Conservation (phyloP, 106 monocot species). For the Vanilla planifolia region DNA sequence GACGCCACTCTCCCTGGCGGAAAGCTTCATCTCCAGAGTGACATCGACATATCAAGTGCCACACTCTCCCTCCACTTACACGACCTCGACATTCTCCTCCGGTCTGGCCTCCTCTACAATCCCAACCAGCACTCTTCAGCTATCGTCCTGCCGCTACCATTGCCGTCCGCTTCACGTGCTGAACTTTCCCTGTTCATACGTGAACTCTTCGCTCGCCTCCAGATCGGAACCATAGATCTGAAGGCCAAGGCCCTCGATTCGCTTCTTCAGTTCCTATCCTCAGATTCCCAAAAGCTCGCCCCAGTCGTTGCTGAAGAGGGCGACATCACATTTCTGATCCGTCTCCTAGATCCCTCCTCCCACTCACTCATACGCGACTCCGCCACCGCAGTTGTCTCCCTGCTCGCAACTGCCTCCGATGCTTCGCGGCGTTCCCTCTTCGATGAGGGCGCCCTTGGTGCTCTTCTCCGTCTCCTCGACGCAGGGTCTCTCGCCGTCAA, state of each 20-base stretch:
- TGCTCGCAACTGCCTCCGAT: constrained; percentile 49
- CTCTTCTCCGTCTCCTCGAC: constrained; percentile 72
- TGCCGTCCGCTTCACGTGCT: constrained; percentile 32
- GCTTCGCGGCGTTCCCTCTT: constrained; percentile 49
- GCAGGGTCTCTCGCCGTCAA: constrained; percentile 27
- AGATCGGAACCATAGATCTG: constrained; percentile 68
- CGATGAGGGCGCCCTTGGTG: constrained; percentile 78
- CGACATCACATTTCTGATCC: constrained; percentile 37
- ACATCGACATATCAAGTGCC: constrained; percentile 25
- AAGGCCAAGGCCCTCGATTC: constrained; percentile 74
- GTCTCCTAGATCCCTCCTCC: constrained; percentile 39
- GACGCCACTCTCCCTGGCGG: constrained; percentile 21
- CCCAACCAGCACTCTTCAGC: constrained; percentile 10
- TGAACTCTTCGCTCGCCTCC: constrained; percentile 81
- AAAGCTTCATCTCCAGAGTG: constrained; percentile 36
- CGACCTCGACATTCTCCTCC: constrained; percentile 55
- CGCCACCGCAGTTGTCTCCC: constrained; percentile 36
- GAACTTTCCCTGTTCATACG: constrained; percentile 60
- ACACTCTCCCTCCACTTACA: constrained; percentile 39
- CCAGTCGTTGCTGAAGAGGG: constrained; percentile 39
- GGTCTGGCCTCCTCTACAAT: constrained; percentile 25
- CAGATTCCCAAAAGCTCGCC: constrained; percentile 29
- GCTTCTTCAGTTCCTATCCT: constrained; percentile 40
- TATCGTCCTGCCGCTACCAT: constrained; percentile 56
- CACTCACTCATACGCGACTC: constrained; percentile 54